Base-by-base conservation (phyloP, 768 basidiomycete species). In the Phaffia australis region DNA sequence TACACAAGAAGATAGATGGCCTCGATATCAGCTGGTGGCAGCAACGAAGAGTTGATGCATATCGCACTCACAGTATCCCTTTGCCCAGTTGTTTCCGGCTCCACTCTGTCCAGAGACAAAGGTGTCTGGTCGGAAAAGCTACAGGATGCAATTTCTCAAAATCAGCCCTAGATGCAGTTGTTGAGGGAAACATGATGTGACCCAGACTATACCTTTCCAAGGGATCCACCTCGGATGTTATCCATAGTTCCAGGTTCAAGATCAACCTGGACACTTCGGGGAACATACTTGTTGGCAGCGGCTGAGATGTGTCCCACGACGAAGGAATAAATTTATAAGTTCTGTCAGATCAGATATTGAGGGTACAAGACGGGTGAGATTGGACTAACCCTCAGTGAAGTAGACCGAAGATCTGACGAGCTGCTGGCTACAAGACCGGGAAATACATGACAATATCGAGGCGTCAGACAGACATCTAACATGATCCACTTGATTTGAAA, bases 1-100 rank as follows among this genome's bases (percentile, higher is more conserved):
- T 67, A 60, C 32, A 47, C 0, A 52, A 61, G 19, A 42, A 25
- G 58, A 7, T 42, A 18, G 32, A 30, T 4, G 2, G 19, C 21
- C 29, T 21, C 42, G 5, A 61, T 6, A 49, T 35, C 8, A 11
- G 48, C 14, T n/a, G 4, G 46, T 27, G 47, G 32, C 18, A 9
- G 8, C 11, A 29, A 21, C 47, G 47, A 59, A n/a, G 49, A 19
- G 23, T 16, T 19, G 9, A 23, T 23, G 16, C 27, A 21, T 47
- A 18, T 27, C 52, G 52, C 52, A 54, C 27, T 27, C 8, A 27
- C 52, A n/a, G n/a, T 27, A 88, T 81, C 88, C 89, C 78, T 95
- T 94, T 19, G 90, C 91, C 88, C 89, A 95, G 70, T 93, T 94
- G 72, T 97, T 95, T 21, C 91, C 92, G 0, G 91, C 85, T 50